Evolutionary conservation across 345 rosid genomes (phyloP), one percentile per base, ranked within the genome.

Genomic region (Excoecaria agallocha): DNA sequence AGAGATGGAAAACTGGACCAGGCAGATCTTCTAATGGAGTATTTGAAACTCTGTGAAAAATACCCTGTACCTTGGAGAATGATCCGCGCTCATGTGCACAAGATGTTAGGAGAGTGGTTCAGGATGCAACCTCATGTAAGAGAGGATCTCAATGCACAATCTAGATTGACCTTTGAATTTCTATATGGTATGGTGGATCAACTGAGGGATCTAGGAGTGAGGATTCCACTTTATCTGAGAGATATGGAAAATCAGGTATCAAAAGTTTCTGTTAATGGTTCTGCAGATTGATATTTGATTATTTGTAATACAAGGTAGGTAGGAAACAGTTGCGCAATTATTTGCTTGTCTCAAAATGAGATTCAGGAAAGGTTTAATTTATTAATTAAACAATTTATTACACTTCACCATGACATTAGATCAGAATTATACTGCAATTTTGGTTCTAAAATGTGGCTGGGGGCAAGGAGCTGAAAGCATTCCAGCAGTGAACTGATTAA

Each of bases 51-150:
- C 93, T 54, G 52, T 93, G 99, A 95, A 84, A 82, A 66, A 52
- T 90, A 93, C 79, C 92, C 96, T 16, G 98, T 95, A 39, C 94
- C 98, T 0, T 90, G 98, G 98, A 89, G 97, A 76, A 95, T 95
- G 86, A 89, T 95, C 58, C 92, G 96, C 6, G 78, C 98, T 49
- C 99, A 93, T 46, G 90, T 91, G 30, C 93, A 95, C 82, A 91
- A 93, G 85, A 72, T 95, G 88, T 84, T 95, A 76, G 96, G 96
- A 66, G 91, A 87, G 16, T 91, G 97, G 98, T 95, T 95, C 80
- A 86, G 83, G 73, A 69, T 88, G 72, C 94, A 91, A 3, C 98
- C 97, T 3, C 85, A 85, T 13, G 87, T 95, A 54, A 85, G 98
- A 74, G 93, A 93, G 71, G 86, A 87, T 58, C 83, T 95, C 67